A percentile compares a stretch with the other conserved stretches of the same genome.
phyloP scores from a whole-genome alignment of 257 asterid species.

The Solanum appendiculatum region DNA sequence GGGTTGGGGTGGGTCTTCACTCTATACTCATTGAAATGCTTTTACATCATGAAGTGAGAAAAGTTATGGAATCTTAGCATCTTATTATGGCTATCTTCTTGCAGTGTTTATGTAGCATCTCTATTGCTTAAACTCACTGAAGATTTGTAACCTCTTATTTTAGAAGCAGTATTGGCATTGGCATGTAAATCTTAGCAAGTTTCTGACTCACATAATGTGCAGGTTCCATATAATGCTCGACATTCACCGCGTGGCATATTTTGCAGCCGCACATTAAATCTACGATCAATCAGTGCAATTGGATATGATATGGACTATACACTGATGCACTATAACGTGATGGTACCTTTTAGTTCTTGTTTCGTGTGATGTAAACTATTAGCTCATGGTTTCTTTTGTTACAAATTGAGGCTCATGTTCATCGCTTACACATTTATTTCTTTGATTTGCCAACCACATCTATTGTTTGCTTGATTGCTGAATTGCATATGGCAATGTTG shows the following conservation, averaged over 20 bases:
- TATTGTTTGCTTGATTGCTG: neutral
- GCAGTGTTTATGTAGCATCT: neutral
- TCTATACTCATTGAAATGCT: neutral
- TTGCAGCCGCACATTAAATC: constrained; percentile 69
- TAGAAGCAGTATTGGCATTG: neutral
- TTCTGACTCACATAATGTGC: constrained; percentile 4
- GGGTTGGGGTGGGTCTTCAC: neutral
- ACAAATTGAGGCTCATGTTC: neutral
- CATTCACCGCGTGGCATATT: constrained; percentile 71
- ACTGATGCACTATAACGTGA: constrained; percentile 66
- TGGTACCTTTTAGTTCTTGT: constrained; percentile 27
- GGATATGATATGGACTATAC: constrained; percentile 95
- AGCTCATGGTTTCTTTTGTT: neutral
- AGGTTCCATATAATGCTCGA: constrained; percentile 62
- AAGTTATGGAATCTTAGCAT: neutral
- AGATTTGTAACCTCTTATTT: neutral
- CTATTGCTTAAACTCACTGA: neutral
- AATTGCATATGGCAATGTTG: neutral
- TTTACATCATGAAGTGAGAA: neutral
- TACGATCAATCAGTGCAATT: constrained; percentile 68
- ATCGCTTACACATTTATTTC: neutral
- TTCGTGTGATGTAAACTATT: neutral
- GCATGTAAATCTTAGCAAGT: neutral
- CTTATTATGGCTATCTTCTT: neutral
- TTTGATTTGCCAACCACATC: neutral